phyloP scores from a whole-genome alignment of 1,139 yeast genomes.

The Saccharomyces hybrid region DNA sequence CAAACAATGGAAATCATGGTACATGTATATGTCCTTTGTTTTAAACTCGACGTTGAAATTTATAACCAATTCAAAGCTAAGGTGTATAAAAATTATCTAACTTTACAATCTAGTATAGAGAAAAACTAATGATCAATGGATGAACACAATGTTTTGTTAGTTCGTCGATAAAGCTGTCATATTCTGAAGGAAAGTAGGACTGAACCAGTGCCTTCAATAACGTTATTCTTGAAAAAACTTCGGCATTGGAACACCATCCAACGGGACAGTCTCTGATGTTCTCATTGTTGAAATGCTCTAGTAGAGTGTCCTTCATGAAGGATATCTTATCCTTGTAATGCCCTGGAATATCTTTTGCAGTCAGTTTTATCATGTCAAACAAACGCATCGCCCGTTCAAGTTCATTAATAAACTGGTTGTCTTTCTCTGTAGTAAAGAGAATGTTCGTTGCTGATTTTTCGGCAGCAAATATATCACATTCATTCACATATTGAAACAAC shows the following conservation, averaged over 20 bases:
- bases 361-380: not conserved
- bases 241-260: constrained; percentile 34
- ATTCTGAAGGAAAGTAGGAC: constrained; percentile 12
- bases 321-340: not conserved
- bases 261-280: constrained; percentile 30
- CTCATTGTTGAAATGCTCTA: constrained; percentile 6
- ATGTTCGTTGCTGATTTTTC: constrained; percentile 1
- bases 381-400: not conserved
- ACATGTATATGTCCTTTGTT: not conserved
- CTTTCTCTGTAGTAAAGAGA: constrained; percentile 28
- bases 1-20: not conserved
- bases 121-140: constrained; percentile 13
- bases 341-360: not conserved
- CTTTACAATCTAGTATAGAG: constrained; percentile 9
- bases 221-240: constrained; percentile 15
- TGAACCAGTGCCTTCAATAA: constrained; percentile 12
- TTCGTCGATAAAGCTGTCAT: not conserved
- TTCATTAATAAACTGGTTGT: constrained; percentile 43
- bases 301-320: constrained; percentile 4
- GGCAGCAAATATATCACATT: constrained; percentile 15
- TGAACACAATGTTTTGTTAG: constrained; percentile 10
- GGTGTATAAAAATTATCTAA: not conserved
- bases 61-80: not conserved
- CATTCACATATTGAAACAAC: constrained; percentile 10
- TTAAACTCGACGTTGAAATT: not conserved